A percentile compares a stretch with the other conserved stretches of the same genome.
phyloP scores from a whole-genome alignment of 2,329 filamentous ascomycete genomes.

The Colletotrichum sp. region DNA sequence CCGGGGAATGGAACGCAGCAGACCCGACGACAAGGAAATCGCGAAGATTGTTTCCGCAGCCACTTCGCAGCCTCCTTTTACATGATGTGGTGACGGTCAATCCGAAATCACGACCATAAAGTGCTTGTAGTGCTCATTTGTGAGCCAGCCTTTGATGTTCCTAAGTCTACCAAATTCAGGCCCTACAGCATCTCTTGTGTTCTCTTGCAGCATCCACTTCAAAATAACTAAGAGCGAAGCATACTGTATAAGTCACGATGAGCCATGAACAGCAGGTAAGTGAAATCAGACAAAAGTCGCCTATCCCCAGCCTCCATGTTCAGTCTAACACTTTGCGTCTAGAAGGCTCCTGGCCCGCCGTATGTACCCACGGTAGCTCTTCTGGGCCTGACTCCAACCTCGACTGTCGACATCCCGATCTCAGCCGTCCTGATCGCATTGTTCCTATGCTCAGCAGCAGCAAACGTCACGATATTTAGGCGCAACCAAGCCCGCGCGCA shows the following conservation, averaged over 20 bases:
- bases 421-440: neutral
- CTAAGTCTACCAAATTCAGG: rapidly evolving
- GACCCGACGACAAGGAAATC: neutral
- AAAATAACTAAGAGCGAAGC: neutral
- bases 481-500: neutral
- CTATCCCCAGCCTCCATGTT: rapidly evolving
- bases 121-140: neutral
- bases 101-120: neutral
- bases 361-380: neutral
- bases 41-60: neutral
- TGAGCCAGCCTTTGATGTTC: neutral
- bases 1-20: neutral
- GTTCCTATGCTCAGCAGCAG: neutral
- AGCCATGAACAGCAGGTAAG: neutral
- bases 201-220: neutral
- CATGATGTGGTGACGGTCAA: neutral
- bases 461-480: neutral
- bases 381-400: neutral
- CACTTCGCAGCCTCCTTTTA: neutral
- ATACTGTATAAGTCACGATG: neutral
- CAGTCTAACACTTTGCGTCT: neutral
- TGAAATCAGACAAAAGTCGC: neutral
- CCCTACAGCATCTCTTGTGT: rapidly evolving
- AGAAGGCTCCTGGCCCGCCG: neutral
- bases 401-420: neutral